Evolutionary conservation across 1,284 basidiomycete genomes (phyloP), one percentile per base, ranked within the genome.

Genomic region (Heliocybe sulcata): DNA sequence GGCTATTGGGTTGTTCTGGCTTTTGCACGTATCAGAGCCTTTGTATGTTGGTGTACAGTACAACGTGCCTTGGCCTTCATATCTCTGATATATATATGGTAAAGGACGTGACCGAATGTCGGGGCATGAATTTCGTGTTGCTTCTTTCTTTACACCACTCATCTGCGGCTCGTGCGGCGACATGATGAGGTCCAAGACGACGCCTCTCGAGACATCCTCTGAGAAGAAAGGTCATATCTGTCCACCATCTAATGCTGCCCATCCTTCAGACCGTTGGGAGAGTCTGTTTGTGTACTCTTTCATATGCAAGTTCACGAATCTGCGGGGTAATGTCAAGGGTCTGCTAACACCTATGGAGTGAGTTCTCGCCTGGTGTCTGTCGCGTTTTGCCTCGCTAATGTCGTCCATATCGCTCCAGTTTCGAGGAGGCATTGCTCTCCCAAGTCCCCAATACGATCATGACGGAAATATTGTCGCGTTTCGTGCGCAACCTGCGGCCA

Each of bases 201-300:
- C 53, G 52, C 49, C 58, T 22, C 50, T 53, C 31, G 66, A 66
- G 33, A 42, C 60, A 25, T 27, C 59, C 48, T 27, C 61, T 53
- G 75, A 80, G 56, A 80, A 77, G 67, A 83, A 80, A 72, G 80
- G 81, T 4, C 88, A 90, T 63, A 60, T 87, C 60, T 90, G 87
- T 65, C 88, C 87, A 14, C 83, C 85, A 19, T 87, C 85, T 25
- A 75, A 76, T 64, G 87, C 85, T 35, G 77, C 66, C 50, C 87
- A 89, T 72, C 90, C 89, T 35, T 76, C 76, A 55, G 84, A 86
- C 72, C 84, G 86, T 68, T 92, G 89, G 89, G 89, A 92, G 72
- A 81, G 85, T n/a, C 70, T 88, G 60, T 92, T 90, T 68, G 80
- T 92, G 42, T 92, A 90, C 68, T 79, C 82, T 26, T 92, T 92